Evolutionary conservation across 352 stramenopile species (phyloP).

Genomic region (Globisporangium orthogonon): DNA sequence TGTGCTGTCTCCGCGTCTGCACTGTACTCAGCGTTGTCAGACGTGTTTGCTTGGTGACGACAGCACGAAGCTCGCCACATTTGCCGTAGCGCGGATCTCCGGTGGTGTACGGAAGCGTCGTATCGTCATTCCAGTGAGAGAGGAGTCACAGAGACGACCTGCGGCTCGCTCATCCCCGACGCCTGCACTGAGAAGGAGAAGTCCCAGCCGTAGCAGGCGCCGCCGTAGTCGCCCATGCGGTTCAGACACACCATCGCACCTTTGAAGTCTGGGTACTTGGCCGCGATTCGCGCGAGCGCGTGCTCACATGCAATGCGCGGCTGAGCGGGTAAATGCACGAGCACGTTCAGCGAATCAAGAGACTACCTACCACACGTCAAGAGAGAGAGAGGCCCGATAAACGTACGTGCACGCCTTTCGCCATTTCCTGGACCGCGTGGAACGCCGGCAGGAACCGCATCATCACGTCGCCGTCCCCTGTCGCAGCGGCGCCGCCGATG

Average conservation of each 20-base stretch:
- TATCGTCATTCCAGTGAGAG: conserved; percentile 20
- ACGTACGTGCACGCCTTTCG: conserved; percentile 58
- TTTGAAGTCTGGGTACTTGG: conserved; percentile 53
- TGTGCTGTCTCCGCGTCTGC: too few species aligned
- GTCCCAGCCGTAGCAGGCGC: conserved; percentile 63
- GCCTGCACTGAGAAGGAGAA: conserved; percentile 70
- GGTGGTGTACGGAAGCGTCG: too few species aligned
- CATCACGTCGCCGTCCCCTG: conserved; percentile 89
- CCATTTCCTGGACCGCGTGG: conserved; percentile 80
- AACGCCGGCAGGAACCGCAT: conserved; percentile 89
- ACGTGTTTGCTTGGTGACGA: too few species aligned
- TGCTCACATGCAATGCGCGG: conserved; percentile 51
- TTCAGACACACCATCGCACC: conserved; percentile 81
- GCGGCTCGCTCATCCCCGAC: conserved; percentile 38
- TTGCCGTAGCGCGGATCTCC: too few species aligned
- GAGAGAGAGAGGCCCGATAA: neutral
- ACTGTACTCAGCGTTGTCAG: too few species aligned
- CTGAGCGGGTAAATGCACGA: conserved; percentile 14
- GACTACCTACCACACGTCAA: neutral
- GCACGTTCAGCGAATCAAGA: neutral
- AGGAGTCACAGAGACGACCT: conserved; percentile 46
- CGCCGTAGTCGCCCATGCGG: conserved; percentile 60
- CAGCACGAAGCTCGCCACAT: neutral
- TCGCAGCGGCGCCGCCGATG: conserved; percentile 78
- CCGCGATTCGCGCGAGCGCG: conserved; percentile 45